Percentiles rank a stretch among this genome's conserved stretches.
These are phyloP conservation scores for Ophiostoma ips DNA, from an alignment of 2,329 filamentous ascomycete species.

Conservation along the genomic window DNA sequence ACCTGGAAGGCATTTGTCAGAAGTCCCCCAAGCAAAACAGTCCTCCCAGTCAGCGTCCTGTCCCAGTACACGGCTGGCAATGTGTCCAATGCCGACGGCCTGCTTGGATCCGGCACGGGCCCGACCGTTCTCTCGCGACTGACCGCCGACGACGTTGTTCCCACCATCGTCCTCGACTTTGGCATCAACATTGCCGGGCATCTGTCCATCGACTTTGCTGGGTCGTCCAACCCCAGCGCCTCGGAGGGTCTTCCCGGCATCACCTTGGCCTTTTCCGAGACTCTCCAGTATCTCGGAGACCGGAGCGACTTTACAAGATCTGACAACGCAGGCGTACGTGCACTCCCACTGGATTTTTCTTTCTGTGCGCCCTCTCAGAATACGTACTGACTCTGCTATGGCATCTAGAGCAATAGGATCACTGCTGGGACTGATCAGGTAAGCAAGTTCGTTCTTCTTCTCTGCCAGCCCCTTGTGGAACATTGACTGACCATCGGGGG, in stretches of 20 bases:
- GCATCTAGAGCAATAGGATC: constrained; percentile 18
- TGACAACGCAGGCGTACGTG: constrained; percentile 25
- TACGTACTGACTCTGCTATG: no score
- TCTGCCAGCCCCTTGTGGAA: background rate
- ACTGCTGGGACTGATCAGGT: constrained; percentile 35
- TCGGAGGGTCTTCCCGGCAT: constrained; percentile 23
- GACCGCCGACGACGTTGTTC: constrained; percentile 14
- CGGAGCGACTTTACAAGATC: constrained; percentile 36
- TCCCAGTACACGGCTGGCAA: constrained; percentile 21
- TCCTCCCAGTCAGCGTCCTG: constrained; percentile 21
- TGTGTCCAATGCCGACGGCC: constrained; percentile 24
- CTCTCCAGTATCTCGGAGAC: constrained; percentile 28
- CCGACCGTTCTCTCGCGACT: constrained; percentile 22
- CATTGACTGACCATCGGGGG: background rate
- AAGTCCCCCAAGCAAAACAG: constrained; percentile 20
- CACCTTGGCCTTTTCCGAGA: constrained; percentile 35
- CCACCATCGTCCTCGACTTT: constrained; percentile 34
- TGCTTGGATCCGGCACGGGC: constrained; percentile 17
- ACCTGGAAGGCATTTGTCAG: constrained; percentile 28
- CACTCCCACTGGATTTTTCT: background rate
- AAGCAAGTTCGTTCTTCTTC: no score
- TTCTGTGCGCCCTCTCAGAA: background rate
- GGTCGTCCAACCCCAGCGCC: constrained; percentile 15
- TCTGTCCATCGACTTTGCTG: constrained; percentile 28
- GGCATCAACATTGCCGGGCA: constrained; percentile 33